These are phyloP conservation scores for Pichia cactophila DNA, from an alignment of 1,139 yeast species.

Conservation along the genomic window DNA sequence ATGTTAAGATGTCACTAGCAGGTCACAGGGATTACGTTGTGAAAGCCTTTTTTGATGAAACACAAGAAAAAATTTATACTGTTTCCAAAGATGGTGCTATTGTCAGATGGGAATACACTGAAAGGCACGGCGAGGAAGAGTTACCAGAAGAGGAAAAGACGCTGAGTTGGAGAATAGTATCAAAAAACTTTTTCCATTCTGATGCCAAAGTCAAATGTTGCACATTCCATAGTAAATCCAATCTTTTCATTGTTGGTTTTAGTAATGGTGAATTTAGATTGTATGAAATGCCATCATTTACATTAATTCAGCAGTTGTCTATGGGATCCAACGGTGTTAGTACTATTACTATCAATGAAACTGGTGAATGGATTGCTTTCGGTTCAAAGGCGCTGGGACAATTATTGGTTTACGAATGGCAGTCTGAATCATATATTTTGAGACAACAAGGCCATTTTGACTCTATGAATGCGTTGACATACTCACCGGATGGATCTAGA, in stretches of 20 bases:
- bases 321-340: slow-evolving; percentile 91
- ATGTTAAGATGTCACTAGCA: slow-evolving; percentile 77
- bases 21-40: slow-evolving; percentile 91
- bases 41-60: slow-evolving; percentile 74
- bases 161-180: slow-evolving; percentile 72
- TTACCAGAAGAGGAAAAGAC: slow-evolving; percentile 32
- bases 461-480: slow-evolving; percentile 71
- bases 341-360: slow-evolving; percentile 65
- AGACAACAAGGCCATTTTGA: slow-evolving; percentile 98
- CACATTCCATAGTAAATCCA: slow-evolving; percentile 68
- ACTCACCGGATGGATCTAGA: slow-evolving; percentile 92
- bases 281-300: slow-evolving; percentile 79
- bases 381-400: slow-evolving; percentile 93
- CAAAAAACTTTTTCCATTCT: slow-evolving; percentile 66
- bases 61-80: slow-evolving; percentile 86
- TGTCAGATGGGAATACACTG: slow-evolving; percentile 81
- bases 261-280: slow-evolving; percentile 84
- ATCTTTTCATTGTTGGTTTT: slow-evolving; percentile 82
- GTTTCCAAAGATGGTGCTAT: slow-evolving; percentile 93
- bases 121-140: slow-evolving; percentile 36
- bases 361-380: slow-evolving; percentile 97
- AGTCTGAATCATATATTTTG: slow-evolving; percentile 87
- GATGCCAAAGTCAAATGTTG: slow-evolving; percentile 74
- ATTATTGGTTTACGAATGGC: slow-evolving; percentile 96
- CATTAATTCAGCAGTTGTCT: slow-evolving; percentile 73